Conservation (phyloP, 345 rosid species). For the Cardamine chenopodiifolia region DNA sequence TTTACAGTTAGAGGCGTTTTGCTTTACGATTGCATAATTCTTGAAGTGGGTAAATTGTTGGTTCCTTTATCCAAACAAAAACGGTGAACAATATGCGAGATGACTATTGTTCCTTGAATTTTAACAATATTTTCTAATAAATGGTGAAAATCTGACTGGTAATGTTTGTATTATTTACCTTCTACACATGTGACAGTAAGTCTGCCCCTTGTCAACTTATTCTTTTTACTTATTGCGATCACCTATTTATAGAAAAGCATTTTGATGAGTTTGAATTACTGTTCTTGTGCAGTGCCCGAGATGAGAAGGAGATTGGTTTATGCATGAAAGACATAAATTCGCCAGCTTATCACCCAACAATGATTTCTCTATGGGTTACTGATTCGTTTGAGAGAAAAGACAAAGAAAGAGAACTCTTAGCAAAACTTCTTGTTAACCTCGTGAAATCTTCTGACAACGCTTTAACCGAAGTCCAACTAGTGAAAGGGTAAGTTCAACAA, state of each 20-base stretch:
- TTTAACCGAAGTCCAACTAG: constrained; percentile 57
- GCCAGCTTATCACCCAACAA: constrained; percentile 73
- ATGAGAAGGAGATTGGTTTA: constrained; percentile 76
- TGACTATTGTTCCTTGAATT: constrained; percentile 11
- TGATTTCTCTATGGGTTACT: constrained; percentile 88
- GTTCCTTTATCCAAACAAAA: too few species aligned
- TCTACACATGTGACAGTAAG: constrained; percentile 5
- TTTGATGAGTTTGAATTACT: constrained; percentile 20
- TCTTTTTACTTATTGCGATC: background rate
- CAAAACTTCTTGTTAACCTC: constrained; percentile 76
- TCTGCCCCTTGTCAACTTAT: background rate
- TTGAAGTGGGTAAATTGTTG: constrained; percentile 13
- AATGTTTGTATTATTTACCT: background rate
- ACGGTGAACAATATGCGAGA: constrained; percentile 3
- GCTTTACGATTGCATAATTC: constrained; percentile 11
- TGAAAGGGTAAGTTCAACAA: constrained; percentile 75
- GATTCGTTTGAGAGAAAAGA: constrained; percentile 98
- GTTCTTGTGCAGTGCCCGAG: constrained; percentile 70
- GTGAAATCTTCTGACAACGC: constrained; percentile 53
- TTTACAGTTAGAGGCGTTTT: background rate
- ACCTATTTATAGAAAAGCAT: background rate
- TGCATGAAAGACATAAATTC: constrained; percentile 90
- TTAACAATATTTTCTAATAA: background rate
- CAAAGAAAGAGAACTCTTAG: constrained; percentile 78
- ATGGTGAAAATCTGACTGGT: constrained; percentile 5